phyloP scores from a whole-genome alignment of 768 basidiomycete species.

The Lactarius tabidus region DNA sequence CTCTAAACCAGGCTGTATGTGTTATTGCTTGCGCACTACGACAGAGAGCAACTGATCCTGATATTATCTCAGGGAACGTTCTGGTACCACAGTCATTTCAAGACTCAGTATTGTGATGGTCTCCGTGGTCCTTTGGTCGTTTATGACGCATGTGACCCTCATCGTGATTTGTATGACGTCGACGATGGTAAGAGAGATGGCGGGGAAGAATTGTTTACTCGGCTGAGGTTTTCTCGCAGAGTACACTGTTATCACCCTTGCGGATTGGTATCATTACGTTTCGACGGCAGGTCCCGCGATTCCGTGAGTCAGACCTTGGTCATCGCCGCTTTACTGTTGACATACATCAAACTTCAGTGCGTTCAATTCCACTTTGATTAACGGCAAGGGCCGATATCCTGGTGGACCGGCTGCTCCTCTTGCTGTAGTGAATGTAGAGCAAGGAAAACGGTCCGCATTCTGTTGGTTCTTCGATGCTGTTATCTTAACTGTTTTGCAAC shows the following conservation, averaged over 20 bases:
- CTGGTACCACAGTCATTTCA: constrained; percentile 38
- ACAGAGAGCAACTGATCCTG: background rate
- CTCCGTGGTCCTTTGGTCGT: constrained; percentile 33
- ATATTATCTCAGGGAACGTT: constrained; percentile 26
- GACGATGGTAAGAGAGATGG: constrained; percentile 28
- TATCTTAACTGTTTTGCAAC: background rate
- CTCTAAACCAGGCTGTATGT: constrained; percentile 32
- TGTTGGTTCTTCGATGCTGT: background rate
- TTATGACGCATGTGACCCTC: constrained; percentile 32
- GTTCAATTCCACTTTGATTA: constrained; percentile 24
- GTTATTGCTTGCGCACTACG: background rate
- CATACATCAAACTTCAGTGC: background rate
- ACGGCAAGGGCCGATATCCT: constrained; percentile 24
- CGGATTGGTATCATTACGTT: constrained; percentile 28
- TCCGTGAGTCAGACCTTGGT: background rate
- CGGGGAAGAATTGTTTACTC: background rate
- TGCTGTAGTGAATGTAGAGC: constrained; percentile 22
- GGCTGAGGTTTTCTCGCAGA: constrained; percentile 14
- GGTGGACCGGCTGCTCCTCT: constrained; percentile 17
- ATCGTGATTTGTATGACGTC: constrained; percentile 28
- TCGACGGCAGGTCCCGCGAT: constrained; percentile 7
- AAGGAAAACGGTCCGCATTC: constrained; percentile 20
- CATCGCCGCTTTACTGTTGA: background rate
- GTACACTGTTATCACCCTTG: constrained; percentile 30
- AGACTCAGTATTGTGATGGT: constrained; percentile 40